Evolutionary conservation across 2,329 filamentous ascomycete genomes (phyloP), one percentile per base, ranked within the genome.

Genomic region (Microdochium trichocladiopsis): DNA sequence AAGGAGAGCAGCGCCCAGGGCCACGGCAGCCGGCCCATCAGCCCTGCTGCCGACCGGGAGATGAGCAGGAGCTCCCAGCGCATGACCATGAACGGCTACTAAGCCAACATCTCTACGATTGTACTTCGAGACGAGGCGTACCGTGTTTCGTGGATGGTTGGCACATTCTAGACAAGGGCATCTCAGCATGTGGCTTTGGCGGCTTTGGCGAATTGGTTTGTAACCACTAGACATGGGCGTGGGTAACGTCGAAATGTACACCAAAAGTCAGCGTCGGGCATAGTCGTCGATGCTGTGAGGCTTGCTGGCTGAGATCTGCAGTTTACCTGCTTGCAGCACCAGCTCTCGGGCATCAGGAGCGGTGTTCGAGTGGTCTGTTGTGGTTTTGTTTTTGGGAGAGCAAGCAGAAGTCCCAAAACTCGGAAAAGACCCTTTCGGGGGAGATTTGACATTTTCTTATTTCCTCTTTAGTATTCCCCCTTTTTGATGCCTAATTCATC

Each of bases 61-160:
- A 76, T 99, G 66, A 97, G 93, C 87, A 86, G 93, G 72, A 91
- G 88, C 82, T 96, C 92, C 63, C 92, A 97, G 79, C 85, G 94
- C 70, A 90, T 94, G 85, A 95, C 91, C 61, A 95, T 97, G 91
- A 99, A 97, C 75, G 94, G 94, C 72, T 96, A 97, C 80, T 96
- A 92, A 70, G 41, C n/a, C 10, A 18, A 22, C 22, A 45, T 45
- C 21, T n/a, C 21, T 45, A 16, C 41, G 22, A 8, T 45, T 3
- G 21, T 45, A 18, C 41, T 45, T 45, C 22, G n/a, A 8, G 10
- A 18, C 41, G 21, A 45, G 41, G 41, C 18, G 41, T 18, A 45
- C 11, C 14, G 10, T 8, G n/a, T 45, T 45, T 21, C 12, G 12
- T 45, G 41, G 41, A 9, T 8, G 18, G 5, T 22, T 23, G 21